phyloP scores from a whole-genome alignment of 2,329 filamentous ascomycete species.

The Cladosporium sp. region DNA sequence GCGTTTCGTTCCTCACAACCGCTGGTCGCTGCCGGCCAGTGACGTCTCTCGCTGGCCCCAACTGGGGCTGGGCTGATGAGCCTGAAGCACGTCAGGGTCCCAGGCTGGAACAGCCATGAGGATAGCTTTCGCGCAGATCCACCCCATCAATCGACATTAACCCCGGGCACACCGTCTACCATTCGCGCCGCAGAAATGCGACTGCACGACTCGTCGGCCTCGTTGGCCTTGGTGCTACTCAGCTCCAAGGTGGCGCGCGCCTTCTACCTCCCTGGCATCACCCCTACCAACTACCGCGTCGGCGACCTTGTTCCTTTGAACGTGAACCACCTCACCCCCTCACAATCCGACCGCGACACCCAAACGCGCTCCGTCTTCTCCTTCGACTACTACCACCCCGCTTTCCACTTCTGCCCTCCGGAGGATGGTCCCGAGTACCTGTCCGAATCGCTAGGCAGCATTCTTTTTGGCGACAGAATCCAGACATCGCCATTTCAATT shows the following conservation, averaged over 20 bases:
- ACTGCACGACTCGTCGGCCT: slow-evolving; percentile 1
- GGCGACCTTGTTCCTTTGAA: slow-evolving; percentile 77
- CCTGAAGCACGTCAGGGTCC: no score
- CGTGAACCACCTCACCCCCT: slow-evolving; percentile 88
- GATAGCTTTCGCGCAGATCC: neutral
- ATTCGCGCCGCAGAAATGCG: slow-evolving; percentile 3
- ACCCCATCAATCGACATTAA: neutral
- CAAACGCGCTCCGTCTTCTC: slow-evolving; percentile 88
- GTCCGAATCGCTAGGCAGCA: slow-evolving; percentile 87
- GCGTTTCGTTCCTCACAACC: no score
- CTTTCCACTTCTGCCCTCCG: slow-evolving; percentile 83
- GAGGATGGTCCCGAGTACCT: slow-evolving; percentile 69
- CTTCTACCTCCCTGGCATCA: slow-evolving; percentile 95
- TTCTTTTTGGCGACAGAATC: slow-evolving; percentile 94
- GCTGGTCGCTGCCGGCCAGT: no score
- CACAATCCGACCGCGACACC: slow-evolving; percentile 68
- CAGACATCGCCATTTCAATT: slow-evolving; percentile 92
- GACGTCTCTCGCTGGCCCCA: no score
- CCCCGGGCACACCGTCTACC: neutral
- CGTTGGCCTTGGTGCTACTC: slow-evolving; percentile 4
- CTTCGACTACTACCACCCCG: slow-evolving; percentile 89
- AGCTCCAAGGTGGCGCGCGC: slow-evolving; percentile 13
- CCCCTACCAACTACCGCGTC: slow-evolving; percentile 81
- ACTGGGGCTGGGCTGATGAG: no score
- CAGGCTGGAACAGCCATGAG: neutral